Conservation (phyloP, 768 basidiomycete genomes). For the Auriscalpium orientale region DNA sequence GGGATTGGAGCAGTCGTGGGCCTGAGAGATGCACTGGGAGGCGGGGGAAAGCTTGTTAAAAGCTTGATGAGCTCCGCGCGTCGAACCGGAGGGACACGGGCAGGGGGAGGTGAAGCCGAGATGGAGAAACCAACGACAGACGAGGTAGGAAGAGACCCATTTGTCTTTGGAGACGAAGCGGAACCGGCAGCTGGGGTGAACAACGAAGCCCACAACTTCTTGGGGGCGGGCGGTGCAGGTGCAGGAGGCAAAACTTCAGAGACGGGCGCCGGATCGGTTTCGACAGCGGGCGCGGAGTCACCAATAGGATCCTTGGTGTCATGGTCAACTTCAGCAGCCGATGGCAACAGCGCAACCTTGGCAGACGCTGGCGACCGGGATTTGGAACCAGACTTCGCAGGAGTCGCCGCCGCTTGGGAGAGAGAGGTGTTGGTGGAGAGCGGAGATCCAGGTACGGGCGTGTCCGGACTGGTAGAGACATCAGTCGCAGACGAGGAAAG, state of each 20-base stretch:
- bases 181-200: constrained; percentile 39
- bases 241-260: constrained; percentile 18
- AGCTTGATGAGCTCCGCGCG: constrained; percentile 47
- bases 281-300: neutral
- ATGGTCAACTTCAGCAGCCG: neutral
- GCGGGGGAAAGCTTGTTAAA: constrained; percentile 35
- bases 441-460: constrained; percentile 45
- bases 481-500: constrained; percentile 45
- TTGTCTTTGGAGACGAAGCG: constrained; percentile 31
- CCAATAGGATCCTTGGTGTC: constrained; percentile 1
- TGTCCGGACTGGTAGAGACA: constrained; percentile 42
- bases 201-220: constrained; percentile 75
- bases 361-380: neutral
- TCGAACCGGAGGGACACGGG: constrained; percentile 16
- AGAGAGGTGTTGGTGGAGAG: constrained; percentile 54
- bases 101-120: constrained; percentile 38
- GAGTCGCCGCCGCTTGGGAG: constrained; percentile 29
- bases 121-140: constrained; percentile 70
- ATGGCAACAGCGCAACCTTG: neutral
- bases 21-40: constrained; percentile 1
- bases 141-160: constrained; percentile 55
- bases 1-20: constrained; percentile 13
- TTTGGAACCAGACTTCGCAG: constrained; percentile 19
- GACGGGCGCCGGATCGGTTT: constrained; percentile 10
- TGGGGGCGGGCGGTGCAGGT: constrained; percentile 21